Evolutionary conservation across 306 rosid species (phyloP).

Genomic region (Vigna mungo): DNA sequence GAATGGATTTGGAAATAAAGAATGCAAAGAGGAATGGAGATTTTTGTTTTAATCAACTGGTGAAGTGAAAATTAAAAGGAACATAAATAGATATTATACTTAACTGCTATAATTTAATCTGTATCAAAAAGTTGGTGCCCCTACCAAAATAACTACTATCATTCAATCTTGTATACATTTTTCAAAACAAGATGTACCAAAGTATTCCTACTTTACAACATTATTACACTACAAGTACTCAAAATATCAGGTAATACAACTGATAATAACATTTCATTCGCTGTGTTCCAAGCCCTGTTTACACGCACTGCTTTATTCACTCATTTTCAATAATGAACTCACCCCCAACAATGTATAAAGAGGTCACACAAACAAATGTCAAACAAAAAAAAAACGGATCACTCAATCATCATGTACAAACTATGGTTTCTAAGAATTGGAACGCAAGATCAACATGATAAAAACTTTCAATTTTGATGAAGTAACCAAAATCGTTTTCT

Average conservation of each 20-base stretch:
- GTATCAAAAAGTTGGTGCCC: background rate
- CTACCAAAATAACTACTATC: background rate
- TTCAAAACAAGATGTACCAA: background rate
- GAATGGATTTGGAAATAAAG: slow-evolving; percentile 4
- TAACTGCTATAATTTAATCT: slow-evolving; percentile 6
- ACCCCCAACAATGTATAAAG: background rate
- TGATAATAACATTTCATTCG: background rate
- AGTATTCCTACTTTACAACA: background rate
- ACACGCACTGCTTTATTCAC: slow-evolving; percentile 4
- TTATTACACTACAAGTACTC: slow-evolving; percentile 7
- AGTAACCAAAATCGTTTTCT: background rate
- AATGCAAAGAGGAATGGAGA: slow-evolving; percentile 8
- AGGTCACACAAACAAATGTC: background rate
- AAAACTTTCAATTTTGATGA: background rate
- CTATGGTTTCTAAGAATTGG: background rate
- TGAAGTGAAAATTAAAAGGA: slow-evolving; percentile 7
- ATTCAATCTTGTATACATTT: background rate
- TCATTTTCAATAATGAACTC: slow-evolving; percentile 14
- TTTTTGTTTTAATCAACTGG: background rate
- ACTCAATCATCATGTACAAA: background rate
- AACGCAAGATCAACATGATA: slow-evolving; percentile 5
- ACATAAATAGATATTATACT: background rate
- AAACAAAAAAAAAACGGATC: background rate
- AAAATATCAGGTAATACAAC: background rate
- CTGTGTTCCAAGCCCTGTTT: background rate